Percentiles rank a stretch among this genome's conserved stretches.
Conservation (phyloP, 495 filamentous ascomycete genomes). For the Aspergillus biplanus region DNA sequence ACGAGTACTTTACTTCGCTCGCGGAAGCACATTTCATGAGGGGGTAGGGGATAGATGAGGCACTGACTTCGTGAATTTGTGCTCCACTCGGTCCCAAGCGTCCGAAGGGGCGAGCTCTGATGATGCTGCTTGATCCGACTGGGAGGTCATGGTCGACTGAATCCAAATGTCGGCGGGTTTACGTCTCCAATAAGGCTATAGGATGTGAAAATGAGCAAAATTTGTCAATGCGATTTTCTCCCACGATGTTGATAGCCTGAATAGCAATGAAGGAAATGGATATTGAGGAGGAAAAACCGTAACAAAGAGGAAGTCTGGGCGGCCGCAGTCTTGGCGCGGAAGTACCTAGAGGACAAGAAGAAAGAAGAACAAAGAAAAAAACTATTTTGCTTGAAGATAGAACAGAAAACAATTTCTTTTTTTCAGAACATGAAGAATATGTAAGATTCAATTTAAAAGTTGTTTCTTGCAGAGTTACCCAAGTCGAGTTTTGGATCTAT, state of each 20-base stretch:
- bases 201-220: background rate
- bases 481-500: too few species aligned
- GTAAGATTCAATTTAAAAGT: too few species aligned
- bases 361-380: too few species aligned
- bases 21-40: background rate
- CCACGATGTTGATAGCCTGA: background rate
- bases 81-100: slow-evolving; percentile 43
- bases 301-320: slow-evolving; percentile 25
- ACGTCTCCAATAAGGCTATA: background rate
- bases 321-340: slow-evolving; percentile 38
- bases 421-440: too few species aligned
- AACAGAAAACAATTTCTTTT: too few species aligned
- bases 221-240: background rate
- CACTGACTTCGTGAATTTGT: slow-evolving; percentile 47
- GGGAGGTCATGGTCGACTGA: slow-evolving; percentile 22
- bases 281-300: background rate
- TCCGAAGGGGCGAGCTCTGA: slow-evolving; percentile 30
- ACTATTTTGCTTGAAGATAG: too few species aligned
- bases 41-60: background rate
- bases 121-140: slow-evolving; percentile 17
- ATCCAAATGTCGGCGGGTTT: background rate
- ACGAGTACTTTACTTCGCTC: background rate
- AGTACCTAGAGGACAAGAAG: too few species aligned
- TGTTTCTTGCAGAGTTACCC: too few species aligned
- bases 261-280: background rate